Percentiles rank a stretch among this genome's conserved stretches.
Conservation (phyloP, 345 rosid species). For the Boechera retrofracta region DNA sequence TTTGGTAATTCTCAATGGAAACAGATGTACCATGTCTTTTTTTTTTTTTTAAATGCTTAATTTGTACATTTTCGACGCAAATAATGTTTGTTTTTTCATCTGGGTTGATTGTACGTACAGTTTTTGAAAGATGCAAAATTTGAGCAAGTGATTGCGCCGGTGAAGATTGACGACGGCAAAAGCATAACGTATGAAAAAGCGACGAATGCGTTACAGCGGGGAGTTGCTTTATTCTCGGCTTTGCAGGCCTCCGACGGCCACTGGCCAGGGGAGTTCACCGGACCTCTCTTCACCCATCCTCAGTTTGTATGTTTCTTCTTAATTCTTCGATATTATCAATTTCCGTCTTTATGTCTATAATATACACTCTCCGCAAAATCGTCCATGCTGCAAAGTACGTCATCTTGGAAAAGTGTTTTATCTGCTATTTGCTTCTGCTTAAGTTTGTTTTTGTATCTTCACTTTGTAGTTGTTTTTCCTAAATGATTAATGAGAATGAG, state of each 20-base stretch:
- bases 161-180: slow-evolving; percentile 45
- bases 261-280: slow-evolving; percentile 54
- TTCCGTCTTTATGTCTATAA: not conserved
- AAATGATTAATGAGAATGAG: too few species aligned
- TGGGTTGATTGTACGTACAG: slow-evolving; percentile 12
- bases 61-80: too few species aligned
- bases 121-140: slow-evolving; percentile 50
- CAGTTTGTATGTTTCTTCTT: slow-evolving; percentile 30
- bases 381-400: too few species aligned
- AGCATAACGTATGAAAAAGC: slow-evolving; percentile 43
- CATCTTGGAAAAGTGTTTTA: too few species aligned
- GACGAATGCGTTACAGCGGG: slow-evolving; percentile 42
- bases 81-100: too few species aligned
- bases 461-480: too few species aligned
- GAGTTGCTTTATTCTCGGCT: slow-evolving; percentile 42
- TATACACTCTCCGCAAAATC: too few species aligned
- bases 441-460: too few species aligned
- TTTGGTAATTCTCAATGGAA: too few species aligned
- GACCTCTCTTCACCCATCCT: slow-evolving; percentile 49
- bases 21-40: too few species aligned
- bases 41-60: too few species aligned
- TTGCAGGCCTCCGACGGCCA: slow-evolving; percentile 54
- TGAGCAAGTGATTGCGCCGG: slow-evolving; percentile 48
- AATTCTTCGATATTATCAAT: not conserved
- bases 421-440: too few species aligned